Evolutionary conservation across 305 asterid genomes (phyloP).

Genomic region (Andrographis paniculata): DNA sequence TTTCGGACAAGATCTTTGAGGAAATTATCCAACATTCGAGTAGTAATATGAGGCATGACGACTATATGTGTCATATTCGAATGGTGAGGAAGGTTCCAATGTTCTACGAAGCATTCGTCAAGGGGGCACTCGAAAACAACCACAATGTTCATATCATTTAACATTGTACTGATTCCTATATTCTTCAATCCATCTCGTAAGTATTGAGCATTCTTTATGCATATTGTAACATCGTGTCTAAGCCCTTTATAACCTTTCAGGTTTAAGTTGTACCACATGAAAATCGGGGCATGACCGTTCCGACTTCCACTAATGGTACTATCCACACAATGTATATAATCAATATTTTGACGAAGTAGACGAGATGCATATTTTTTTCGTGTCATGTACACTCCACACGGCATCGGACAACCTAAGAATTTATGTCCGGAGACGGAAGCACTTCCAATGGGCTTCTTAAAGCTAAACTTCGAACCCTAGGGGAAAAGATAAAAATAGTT

Average conservation of each 20-base stretch:
- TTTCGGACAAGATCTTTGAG: background rate
- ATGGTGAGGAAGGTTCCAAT: background rate
- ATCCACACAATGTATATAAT: background rate
- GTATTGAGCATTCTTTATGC: slow-evolving; percentile 11
- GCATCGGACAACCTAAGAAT: background rate
- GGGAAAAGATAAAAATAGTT: too few relatives aligned
- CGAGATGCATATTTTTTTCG: background rate
- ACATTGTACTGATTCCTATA: background rate
- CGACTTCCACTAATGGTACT: background rate
- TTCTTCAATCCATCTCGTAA: background rate
- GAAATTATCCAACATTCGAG: background rate
- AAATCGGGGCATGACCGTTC: background rate
- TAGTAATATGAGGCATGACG: background rate
- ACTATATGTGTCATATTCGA: background rate
- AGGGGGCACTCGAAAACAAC: background rate
- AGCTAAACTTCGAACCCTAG: too few relatives aligned
- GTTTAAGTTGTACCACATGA: background rate
- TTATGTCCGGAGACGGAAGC: slow-evolving; percentile 31
- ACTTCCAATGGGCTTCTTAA: background rate
- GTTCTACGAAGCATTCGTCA: background rate
- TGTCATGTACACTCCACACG: background rate
- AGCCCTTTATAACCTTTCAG: background rate
- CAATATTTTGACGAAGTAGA: background rate
- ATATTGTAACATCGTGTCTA: background rate
- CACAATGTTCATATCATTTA: background rate